phyloP scores from a whole-genome alignment of 2,329 filamentous ascomycete genomes.

The Neurospora sp. region DNA sequence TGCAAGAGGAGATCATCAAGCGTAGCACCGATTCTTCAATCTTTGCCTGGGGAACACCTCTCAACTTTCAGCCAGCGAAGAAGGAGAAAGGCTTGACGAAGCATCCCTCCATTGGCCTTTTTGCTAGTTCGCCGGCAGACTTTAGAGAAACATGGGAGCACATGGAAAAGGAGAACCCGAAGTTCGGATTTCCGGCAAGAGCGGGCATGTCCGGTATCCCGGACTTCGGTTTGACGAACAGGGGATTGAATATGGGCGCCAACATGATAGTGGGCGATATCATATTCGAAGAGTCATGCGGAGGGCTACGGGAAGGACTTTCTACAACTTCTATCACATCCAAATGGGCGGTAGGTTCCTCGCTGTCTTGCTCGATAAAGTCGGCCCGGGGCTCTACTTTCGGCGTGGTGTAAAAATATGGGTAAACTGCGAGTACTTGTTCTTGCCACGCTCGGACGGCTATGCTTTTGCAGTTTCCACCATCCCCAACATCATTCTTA shows the following conservation, averaged over 20 bases:
- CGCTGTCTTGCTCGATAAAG: background rate
- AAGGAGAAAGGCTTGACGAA: no score
- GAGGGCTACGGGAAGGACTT: no score
- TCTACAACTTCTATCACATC: no score
- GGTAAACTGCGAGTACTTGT: no score
- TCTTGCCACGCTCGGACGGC: no score
- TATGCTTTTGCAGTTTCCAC: background rate
- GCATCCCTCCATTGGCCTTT: background rate
- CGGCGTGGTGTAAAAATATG: background rate
- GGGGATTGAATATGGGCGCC: background rate
- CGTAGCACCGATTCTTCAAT: background rate
- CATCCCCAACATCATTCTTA: background rate
- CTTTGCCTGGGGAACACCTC: background rate
- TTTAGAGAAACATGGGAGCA: background rate
- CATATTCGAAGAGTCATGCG: no score
- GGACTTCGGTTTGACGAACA: background rate
- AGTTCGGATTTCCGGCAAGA: no score
- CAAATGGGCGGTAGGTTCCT: no score
- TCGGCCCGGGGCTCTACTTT: background rate
- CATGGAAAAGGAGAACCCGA: background rate
- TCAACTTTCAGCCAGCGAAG: background rate
- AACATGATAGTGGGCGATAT: background rate
- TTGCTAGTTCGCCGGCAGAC: background rate
- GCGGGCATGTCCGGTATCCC: no score
- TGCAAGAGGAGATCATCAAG: constrained; percentile 5